phyloP scores from a whole-genome alignment of 129 eudicot genomes.

The Flaveria ramosissima region DNA sequence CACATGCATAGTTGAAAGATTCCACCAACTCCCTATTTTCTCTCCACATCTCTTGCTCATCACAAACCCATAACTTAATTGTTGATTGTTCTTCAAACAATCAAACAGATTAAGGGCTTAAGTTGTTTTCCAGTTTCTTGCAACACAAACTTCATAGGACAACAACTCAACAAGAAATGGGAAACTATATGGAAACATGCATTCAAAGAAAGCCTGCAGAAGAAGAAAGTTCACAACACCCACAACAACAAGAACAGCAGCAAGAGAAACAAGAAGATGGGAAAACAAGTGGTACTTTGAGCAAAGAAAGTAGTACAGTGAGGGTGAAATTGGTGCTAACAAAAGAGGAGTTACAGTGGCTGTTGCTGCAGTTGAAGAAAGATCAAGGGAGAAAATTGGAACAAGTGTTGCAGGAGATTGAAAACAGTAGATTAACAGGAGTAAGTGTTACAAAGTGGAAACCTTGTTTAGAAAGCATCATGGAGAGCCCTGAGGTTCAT shows the following conservation, averaged over 20 bases:
- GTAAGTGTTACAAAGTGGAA: constrained; percentile 53
- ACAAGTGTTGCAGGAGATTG: constrained; percentile 70
- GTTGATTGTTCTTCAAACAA: constrained; percentile 1
- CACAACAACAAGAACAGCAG: neutral
- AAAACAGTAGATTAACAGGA: constrained; percentile 46
- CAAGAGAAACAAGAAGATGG: constrained; percentile 24
- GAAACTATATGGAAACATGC: constrained; percentile 67
- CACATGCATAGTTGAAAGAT: constrained; percentile 54
- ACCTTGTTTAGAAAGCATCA: constrained; percentile 76
- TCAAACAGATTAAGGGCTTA: constrained; percentile 8
- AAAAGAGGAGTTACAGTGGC: constrained; percentile 76
- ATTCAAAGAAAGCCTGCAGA: constrained; percentile 21
- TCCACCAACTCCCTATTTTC: constrained; percentile 35
- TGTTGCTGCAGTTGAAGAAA: constrained; percentile 50
- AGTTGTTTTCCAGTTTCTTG: constrained; percentile 14
- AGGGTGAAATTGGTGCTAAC: constrained; percentile 68
- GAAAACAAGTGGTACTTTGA: constrained; percentile 20
- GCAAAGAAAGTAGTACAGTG: constrained; percentile 37
- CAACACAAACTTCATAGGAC: constrained; percentile 8
- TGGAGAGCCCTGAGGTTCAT: constrained; percentile 65
- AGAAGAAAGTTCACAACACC: constrained; percentile 10
- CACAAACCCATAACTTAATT: constrained; percentile 14
- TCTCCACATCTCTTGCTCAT: constrained; percentile 22
- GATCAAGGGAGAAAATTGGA: constrained; percentile 50
- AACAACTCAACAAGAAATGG: constrained; percentile 40